These are phyloP conservation scores for Gracilaria gracilis DNA, from an alignment of 23 red algal species.

Conservation along the genomic window DNA sequence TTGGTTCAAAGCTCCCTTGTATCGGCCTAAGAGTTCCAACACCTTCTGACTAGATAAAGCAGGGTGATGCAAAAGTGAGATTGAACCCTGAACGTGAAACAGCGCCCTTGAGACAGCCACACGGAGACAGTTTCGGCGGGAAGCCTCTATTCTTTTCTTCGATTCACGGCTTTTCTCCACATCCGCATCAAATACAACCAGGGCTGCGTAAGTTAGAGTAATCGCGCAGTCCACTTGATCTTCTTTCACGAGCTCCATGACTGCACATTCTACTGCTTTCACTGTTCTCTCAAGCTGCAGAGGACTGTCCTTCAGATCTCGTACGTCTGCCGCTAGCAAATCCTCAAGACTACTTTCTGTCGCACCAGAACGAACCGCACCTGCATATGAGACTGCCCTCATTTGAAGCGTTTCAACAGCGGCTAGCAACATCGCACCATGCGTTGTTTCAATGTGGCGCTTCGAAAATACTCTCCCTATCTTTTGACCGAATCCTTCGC, in stretches of 20 bases:
- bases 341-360: constrained; percentile 35
- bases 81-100: constrained; percentile 61
- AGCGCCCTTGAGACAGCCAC: constrained; percentile 56
- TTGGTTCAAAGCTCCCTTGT: constrained; percentile 17
- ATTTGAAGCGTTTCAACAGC: constrained; percentile 40
- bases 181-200: constrained; percentile 16
- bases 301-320: constrained; percentile 30
- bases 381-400: constrained; percentile 28
- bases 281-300: constrained; percentile 21
- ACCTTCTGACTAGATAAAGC: constrained; percentile 20
- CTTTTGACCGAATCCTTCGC: background rate
- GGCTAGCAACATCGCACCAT: constrained; percentile 25
- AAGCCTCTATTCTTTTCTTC: constrained; percentile 1
- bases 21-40: constrained; percentile 37
- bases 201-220: constrained; percentile 35
- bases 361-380: constrained; percentile 56
- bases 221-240: constrained; percentile 62
- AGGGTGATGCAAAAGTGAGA: constrained; percentile 61
- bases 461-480: constrained; percentile 19
- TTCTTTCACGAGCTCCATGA: constrained; percentile 48
- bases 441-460: constrained; percentile 36
- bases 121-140: constrained; percentile 51
- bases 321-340: constrained; percentile 7
- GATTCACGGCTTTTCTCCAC: background rate
- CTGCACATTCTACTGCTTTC: constrained; percentile 39